Evolutionary conservation across 2,329 filamentous ascomycete genomes (phyloP).

Genomic region (Verticillium nubilum): DNA sequence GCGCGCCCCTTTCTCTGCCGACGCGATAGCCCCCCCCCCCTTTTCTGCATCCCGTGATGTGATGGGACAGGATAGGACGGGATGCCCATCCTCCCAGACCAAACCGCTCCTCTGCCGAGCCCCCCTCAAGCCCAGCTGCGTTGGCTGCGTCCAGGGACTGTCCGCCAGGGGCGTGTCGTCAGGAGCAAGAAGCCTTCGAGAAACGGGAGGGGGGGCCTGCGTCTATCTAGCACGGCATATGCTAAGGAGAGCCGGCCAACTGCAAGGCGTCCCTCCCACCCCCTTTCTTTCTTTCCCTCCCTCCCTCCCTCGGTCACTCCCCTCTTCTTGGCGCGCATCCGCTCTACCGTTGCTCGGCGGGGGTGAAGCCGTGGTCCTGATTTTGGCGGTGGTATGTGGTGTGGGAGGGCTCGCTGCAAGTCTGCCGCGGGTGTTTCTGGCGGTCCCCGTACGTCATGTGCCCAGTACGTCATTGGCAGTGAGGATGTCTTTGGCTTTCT

Average conservation of each 20-base stretch:
- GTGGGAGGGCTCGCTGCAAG: neutral
- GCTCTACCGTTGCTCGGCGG: neutral
- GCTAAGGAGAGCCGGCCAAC: no score
- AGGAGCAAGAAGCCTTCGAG: neutral
- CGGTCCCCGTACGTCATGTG: neutral
- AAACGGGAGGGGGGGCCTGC: no score
- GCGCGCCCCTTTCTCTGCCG: neutral
- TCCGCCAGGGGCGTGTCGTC: neutral
- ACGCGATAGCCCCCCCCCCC: neutral
- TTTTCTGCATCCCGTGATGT: neutral
- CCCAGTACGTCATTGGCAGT: neutral
- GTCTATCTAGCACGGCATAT: no score
- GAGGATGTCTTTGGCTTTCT: neutral
- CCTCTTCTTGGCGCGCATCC: neutral
- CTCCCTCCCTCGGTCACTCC: neutral
- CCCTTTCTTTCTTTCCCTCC: neutral
- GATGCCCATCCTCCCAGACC: neutral
- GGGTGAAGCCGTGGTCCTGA: neutral
- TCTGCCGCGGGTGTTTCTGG: neutral
- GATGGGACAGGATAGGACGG: neutral
- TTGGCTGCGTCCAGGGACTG: neutral
- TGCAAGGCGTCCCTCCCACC: no score
- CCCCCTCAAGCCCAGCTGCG: neutral
- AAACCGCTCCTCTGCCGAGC: neutral
- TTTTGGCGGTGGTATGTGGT: neutral